These are phyloP conservation scores for Haplosporangium sp. DNA, from an alignment of 371 early-diverging fungal species.

Conservation along the genomic window DNA sequence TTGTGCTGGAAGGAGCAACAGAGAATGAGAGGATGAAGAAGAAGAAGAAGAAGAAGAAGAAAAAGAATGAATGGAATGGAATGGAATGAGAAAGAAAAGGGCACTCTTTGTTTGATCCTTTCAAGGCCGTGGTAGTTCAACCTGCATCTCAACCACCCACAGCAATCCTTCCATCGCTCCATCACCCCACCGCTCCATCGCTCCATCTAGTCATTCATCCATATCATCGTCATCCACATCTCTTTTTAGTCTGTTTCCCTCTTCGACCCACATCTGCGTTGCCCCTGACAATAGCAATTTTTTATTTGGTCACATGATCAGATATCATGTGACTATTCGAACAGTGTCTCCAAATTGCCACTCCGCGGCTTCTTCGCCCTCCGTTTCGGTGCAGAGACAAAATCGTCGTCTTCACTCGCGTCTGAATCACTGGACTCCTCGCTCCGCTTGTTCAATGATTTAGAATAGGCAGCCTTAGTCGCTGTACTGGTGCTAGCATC, in stretches of 20 bases:
- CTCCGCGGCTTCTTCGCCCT: slow-evolving; percentile 10
- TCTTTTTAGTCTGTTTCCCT: too few species aligned
- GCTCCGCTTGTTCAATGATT: too few species aligned
- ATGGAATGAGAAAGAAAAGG: neutral
- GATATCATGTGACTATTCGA: neutral
- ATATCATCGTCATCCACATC: too few species aligned
- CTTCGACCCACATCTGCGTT: too few species aligned
- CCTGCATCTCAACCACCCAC: too few species aligned
- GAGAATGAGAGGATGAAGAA: neutral
- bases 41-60: neutral
- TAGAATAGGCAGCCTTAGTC: neutral
- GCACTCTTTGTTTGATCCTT: neutral
- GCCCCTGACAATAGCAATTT: too few species aligned
- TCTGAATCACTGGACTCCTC: neutral
- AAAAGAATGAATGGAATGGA: neutral
- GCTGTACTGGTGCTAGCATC: neutral
- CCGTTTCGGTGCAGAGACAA: neutral
- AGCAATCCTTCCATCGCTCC: too few species aligned
- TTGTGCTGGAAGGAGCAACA: neutral
- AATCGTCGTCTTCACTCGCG: slow-evolving; percentile 10
- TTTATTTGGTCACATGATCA: too few species aligned
- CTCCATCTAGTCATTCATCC: too few species aligned
- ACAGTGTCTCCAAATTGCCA: slow-evolving; percentile 8
- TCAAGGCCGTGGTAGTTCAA: neutral
- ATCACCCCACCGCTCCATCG: too few species aligned